Evolutionary conservation across 805 yeast species (phyloP).

Genomic region (Yarrowia sp.): DNA sequence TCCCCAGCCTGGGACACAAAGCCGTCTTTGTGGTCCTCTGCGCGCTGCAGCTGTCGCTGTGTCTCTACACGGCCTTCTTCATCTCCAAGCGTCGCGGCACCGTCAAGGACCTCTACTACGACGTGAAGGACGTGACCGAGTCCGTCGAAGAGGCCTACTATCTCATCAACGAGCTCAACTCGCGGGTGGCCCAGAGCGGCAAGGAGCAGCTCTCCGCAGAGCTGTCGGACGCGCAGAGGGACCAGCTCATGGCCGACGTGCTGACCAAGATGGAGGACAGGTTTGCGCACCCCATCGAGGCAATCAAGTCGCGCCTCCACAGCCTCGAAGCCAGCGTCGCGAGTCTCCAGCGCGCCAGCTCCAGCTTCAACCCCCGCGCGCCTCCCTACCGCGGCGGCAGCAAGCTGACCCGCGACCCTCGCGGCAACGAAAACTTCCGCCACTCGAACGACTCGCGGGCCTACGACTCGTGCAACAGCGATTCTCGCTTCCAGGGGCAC

Average conservation of each 20-base stretch:
- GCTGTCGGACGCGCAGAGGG: conserved; percentile 7
- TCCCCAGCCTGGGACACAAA: conserved; percentile 2
- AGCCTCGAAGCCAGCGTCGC: background rate
- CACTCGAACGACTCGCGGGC: background rate
- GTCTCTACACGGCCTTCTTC: conserved; percentile 17
- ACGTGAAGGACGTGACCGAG: conserved; percentile 13
- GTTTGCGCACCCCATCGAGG: conserved; percentile 1
- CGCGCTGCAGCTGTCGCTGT: conserved; percentile 9
- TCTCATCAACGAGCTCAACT: conserved; percentile 11
- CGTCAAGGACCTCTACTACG: conserved; percentile 2
- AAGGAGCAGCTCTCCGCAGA: background rate
- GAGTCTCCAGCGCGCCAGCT: background rate
- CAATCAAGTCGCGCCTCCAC: conserved; percentile 1
- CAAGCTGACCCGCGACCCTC: background rate
- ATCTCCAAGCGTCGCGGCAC: conserved; percentile 4
- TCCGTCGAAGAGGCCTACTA: conserved; percentile 15
- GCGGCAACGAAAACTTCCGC: conserved; percentile 8
- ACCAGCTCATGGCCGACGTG: conserved; percentile 20
- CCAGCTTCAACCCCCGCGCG: conserved; percentile 11
- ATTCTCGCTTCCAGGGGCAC: background rate
- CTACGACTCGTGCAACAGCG: background rate
- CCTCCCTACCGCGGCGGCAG: conserved; percentile 10
- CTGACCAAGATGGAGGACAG: conserved; percentile 15
- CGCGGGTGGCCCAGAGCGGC: background rate
- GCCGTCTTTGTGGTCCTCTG: conserved; percentile 8